Base-by-base conservation (phyloP, 495 filamentous ascomycete species). In the Penicillium psychrofluorescens region DNA sequence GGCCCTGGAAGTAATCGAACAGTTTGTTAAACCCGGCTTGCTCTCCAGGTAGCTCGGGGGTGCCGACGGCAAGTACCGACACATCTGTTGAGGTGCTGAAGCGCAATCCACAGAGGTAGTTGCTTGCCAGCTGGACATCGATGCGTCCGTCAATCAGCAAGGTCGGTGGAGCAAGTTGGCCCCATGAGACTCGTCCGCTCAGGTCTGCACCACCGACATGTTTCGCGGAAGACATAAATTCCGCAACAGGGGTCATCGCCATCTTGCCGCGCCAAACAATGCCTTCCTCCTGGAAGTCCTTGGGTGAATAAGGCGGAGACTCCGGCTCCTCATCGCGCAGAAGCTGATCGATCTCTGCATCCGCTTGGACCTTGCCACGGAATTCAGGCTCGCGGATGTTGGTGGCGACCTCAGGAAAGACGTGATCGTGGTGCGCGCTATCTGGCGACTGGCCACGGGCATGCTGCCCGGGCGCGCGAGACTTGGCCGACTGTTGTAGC, bases 291-390 rank as follows among this genome's bases (percentile, higher is more conserved):
- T 77, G 65, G 45, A 80, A 80, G 31, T 86, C 82, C 37, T 81
- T 77, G 0, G 90, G 90, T 2, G 88, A 94, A 62, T 95, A 95
- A 6, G 86, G 83, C 6, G 87, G 86, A 8, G 88, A 91, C 13
- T 90, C 84, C 22, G 78, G 79, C n/a, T 79, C 89, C 40, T 87
- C 84, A 46, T 95, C 90, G 54, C 87, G 81, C 5, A 98, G 75
- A 37, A 98, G 67, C 40, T 86, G 78, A 61, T 98, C 92, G 35
- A 98, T 89, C 46, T 98, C 92, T 11, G 88, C 78, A 61, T 98
- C 92, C 11, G 77, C 78, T 77, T 50, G 86, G 62, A 45, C 73
- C 66, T 50, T 65, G 40, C 61, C 49, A 29, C 45, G 51, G 6
- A 64, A 70, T 8, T 73, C 57, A 11, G 70, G 64, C 40, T 73